Evolutionary conservation across 1,139 yeast species (phyloP), one percentile per base, ranked within the genome.

Genomic region (Sugiyamaella castrensis): DNA sequence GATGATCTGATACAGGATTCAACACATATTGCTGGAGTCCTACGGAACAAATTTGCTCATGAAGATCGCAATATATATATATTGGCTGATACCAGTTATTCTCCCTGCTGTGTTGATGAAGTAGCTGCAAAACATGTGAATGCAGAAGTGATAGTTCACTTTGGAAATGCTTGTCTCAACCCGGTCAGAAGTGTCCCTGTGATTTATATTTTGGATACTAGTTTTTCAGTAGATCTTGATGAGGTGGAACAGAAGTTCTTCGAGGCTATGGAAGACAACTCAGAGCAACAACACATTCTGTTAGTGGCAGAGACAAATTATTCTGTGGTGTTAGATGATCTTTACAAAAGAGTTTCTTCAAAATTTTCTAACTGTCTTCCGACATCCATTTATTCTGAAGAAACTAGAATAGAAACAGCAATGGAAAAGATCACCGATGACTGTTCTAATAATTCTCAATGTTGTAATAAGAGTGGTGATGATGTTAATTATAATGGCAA

Each of bases 91-190:
- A 91, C 98, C 0, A 88, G 97, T 0, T 94, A 92, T 61, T 87
- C 96, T 24, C 77, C 96, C 0, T 92, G 98, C 66, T 92, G 99
- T 70, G 86, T 92, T 12, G 99, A 92, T 66, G 97, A 89, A 62
- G 95, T 92, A 19, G 98, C 98, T 0, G 95, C 97, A 0, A 91
- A 86, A 61, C 99, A 92, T 68, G 95, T 92, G 10, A 65, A 72
- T 7, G 92, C 95, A 19, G 96, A 91, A 55, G 70, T 86, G 9
- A 88, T 94, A 29, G 81, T 91, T 1, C 98, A 92, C 67, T 88
- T 89, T 66, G 99, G 99, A 3, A 95, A 88, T 63, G 94, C 98
- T 0, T 92, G 98, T 66, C 70, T 92, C 60, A 89, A 86, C 57
- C 84, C 91, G 0, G 82, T 87, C 6, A 40, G 58, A 40, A 80